These are phyloP conservation scores for Trichophyton benhamiae DNA, from an alignment of 2,329 filamentous ascomycete genomes.

Conservation along the genomic window DNA sequence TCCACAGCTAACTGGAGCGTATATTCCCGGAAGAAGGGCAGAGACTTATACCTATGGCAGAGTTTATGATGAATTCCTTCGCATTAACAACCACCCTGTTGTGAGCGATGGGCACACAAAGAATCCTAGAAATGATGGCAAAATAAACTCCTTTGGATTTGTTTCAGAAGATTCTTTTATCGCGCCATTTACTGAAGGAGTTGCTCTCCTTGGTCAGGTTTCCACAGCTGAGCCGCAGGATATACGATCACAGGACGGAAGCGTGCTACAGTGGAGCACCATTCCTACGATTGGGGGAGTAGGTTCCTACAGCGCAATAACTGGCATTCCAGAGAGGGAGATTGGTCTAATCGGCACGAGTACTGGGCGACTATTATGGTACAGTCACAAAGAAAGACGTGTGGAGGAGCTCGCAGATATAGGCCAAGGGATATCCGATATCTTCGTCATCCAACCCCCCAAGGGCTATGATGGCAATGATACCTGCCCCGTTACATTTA, in stretches of 20 bases:
- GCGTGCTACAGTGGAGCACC: constrained; percentile 19
- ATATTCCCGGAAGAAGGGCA: neutral
- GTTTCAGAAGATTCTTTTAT: constrained; percentile 25
- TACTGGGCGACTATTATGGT: constrained; percentile 23
- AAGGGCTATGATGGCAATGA: neutral
- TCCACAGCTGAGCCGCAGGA: neutral
- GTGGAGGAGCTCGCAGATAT: constrained; percentile 19
- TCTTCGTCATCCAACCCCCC: constrained; percentile 17
- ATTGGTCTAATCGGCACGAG: constrained; percentile 26
- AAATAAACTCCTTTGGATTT: constrained; percentile 24
- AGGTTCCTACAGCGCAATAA: constrained; percentile 21
- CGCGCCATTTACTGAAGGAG: constrained; percentile 20
- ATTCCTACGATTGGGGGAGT: constrained; percentile 22
- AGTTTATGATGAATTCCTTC: neutral
- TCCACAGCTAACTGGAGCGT: constrained; percentile 10
- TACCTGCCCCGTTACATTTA: neutral
- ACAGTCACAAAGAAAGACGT: constrained; percentile 22
- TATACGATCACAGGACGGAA: constrained; percentile 1
- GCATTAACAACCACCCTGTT: neutral
- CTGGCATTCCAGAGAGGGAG: constrained; percentile 20
- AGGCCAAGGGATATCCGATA: constrained; percentile 20
- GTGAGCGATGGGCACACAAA: neutral
- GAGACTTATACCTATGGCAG: constrained; percentile 7
- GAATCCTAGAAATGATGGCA: constrained; percentile 11
- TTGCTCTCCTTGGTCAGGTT: constrained; percentile 24